Evolutionary conservation across 176 grass and related monocot species (phyloP).

Genomic region (Oryza meridionalis): DNA sequence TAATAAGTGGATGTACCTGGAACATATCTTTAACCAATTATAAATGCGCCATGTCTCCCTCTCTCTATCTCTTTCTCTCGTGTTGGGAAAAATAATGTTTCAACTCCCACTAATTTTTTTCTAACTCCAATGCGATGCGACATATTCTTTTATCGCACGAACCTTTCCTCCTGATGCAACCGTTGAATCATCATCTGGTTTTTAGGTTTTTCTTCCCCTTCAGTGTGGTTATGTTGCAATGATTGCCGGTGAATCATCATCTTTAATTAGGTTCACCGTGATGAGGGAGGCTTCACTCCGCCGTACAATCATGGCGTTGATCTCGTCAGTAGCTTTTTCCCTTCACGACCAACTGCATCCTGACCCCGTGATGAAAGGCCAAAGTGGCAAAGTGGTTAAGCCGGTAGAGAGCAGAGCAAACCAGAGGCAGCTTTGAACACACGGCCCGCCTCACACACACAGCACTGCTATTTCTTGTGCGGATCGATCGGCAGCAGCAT

Average conservation of each 20-base stretch:
- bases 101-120: background rate
- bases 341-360: background rate
- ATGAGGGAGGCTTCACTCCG: background rate
- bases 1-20: slow-evolving; percentile 19
- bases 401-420: background rate
- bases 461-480: background rate
- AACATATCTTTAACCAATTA: slow-evolving; percentile 31
- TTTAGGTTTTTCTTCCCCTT: background rate
- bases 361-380: background rate
- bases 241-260: slow-evolving; percentile 4
- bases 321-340: slow-evolving; percentile 1
- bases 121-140: background rate
- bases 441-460: slow-evolving; percentile 4
- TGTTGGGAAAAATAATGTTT: slow-evolving; percentile 13
- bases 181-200: background rate
- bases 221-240: background rate
- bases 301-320: slow-evolving; percentile 11
- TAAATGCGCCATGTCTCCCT: slow-evolving; percentile 7
- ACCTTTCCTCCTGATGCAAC: background rate
- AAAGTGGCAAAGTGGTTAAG: slow-evolving; percentile 43
- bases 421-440: background rate
- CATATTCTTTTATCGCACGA: background rate
- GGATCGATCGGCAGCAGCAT: background rate
- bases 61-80: background rate
- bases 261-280: background rate